Evolutionary conservation across 2,329 filamentous ascomycete species (phyloP).

Genomic region (Blumeria hordei): DNA sequence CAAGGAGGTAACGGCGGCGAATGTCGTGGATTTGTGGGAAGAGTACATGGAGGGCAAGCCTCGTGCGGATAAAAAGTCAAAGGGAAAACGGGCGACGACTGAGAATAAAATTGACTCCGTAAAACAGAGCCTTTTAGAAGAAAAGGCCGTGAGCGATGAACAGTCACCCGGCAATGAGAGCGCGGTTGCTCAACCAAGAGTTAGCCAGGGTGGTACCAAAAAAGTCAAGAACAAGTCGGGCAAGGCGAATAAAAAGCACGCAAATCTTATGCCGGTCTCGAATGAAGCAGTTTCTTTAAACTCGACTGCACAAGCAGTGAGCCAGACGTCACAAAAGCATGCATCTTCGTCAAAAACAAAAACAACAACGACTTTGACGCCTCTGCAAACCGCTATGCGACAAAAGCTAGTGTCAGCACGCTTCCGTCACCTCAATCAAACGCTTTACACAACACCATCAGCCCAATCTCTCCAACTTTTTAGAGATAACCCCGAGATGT

Average conservation of each 20-base stretch:
- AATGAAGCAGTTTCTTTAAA: neutral
- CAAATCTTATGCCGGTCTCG: constrained; percentile 6
- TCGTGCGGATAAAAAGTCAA: constrained; percentile 12
- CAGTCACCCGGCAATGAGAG: neutral
- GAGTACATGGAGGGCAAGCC: constrained; percentile 48
- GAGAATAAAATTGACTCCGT: constrained; percentile 5
- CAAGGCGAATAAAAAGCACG: constrained; percentile 9
- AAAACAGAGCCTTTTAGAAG: neutral
- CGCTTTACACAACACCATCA: constrained; percentile 81
- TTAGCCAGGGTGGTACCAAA: neutral
- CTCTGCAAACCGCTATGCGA: constrained; percentile 81
- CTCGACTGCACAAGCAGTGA: constrained; percentile 12
- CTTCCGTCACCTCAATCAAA: constrained; percentile 93
- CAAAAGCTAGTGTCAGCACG: constrained; percentile 85
- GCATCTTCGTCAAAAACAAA: constrained; percentile 16
- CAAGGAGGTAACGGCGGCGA: constrained; percentile 35
- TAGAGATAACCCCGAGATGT: constrained; percentile 69
- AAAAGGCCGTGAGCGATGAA: neutral
- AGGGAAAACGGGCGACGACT: constrained; percentile 6
- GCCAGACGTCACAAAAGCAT: neutral
- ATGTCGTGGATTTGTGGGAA: constrained; percentile 59
- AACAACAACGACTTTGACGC: constrained; percentile 32
- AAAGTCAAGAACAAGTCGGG: constrained; percentile 7
- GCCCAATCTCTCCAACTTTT: constrained; percentile 65
- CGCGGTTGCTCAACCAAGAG: too few species aligned